Conservation (phyloP, 1,284 basidiomycete species). For the Cutaneotrichosporon cutaneum region DNA sequence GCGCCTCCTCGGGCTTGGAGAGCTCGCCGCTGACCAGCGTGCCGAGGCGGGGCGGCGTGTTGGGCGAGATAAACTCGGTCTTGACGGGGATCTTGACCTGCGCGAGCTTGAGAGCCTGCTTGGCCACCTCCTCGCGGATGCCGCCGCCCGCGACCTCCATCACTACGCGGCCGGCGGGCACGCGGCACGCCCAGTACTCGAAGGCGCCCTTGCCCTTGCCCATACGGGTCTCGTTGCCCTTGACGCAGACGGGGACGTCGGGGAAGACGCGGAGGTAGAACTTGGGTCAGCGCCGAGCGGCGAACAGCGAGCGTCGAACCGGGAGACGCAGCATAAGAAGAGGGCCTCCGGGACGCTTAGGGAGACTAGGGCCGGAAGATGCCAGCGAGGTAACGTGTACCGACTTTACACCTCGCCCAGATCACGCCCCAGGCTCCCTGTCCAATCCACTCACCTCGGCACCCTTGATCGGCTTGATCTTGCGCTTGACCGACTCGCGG, state of each 20-base stretch:
- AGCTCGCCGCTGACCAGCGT: conserved; percentile 39
- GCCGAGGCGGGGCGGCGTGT: conserved; percentile 76
- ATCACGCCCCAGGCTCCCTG: too few relatives aligned
- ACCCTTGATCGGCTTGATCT: conserved; percentile 88
- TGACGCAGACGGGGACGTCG: conserved; percentile 94
- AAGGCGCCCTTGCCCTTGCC: conserved; percentile 98
- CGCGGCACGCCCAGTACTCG: conserved; percentile 96
- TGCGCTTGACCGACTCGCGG: conserved; percentile 84
- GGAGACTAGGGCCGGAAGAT: too few relatives aligned
- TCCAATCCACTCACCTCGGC: conserved; percentile 57
- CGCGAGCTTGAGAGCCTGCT: conserved; percentile 86
- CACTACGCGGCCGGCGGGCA: conserved; percentile 85
- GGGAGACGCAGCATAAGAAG: too few relatives aligned
- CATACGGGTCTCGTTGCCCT: conserved; percentile 99
- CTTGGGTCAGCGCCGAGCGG: conserved; percentile 5
- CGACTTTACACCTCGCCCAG: too few relatives aligned
- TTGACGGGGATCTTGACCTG: conserved; percentile 83
- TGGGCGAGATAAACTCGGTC: conserved; percentile 80
- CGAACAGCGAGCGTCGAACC: background rate
- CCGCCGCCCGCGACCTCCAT: conserved; percentile 91
- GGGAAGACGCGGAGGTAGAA: conserved; percentile 90
- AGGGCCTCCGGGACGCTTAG: too few relatives aligned
- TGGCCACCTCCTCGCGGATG: conserved; percentile 87
- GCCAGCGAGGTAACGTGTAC: too few relatives aligned
- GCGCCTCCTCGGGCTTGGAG: conserved; percentile 31